A percentile compares a stretch with the other conserved stretches of the same genome.
phyloP scores from a whole-genome alignment of 2,329 filamentous ascomycete species.

The Dactylonectria macrodidyma region DNA sequence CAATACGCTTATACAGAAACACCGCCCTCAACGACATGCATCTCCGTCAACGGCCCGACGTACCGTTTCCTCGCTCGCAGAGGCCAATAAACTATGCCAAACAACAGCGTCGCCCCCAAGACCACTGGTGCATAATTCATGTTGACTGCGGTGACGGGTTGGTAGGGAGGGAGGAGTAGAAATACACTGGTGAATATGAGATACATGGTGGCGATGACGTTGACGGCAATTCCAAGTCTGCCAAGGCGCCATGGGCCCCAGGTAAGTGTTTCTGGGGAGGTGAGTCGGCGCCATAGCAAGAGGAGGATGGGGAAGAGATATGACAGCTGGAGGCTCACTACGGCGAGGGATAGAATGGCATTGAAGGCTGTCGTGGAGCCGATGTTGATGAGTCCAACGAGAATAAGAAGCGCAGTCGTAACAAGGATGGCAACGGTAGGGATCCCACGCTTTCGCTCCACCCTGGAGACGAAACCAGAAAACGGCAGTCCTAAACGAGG shows the following conservation, averaged over 20 bases:
- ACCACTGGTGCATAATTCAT: slow-evolving; percentile 63
- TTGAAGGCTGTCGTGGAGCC: slow-evolving; percentile 23
- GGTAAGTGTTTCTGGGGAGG: slow-evolving; percentile 22
- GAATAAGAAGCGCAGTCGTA: slow-evolving; percentile 43
- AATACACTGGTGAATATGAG: slow-evolving; percentile 58
- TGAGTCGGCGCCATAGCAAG: background rate
- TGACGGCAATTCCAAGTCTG: slow-evolving; percentile 51
- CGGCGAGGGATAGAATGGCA: slow-evolving; percentile 26
- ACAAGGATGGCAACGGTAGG: slow-evolving; percentile 40
- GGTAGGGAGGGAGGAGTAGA: slow-evolving; percentile 57
- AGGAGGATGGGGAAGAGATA: slow-evolving; percentile 16
- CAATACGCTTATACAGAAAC: no score
- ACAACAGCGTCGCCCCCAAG: slow-evolving; percentile 53
- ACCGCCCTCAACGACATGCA: no score
- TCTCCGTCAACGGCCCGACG: no score
- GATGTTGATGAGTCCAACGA: slow-evolving; percentile 18
- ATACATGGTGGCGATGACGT: slow-evolving; percentile 57
- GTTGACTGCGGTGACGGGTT: slow-evolving; percentile 55
- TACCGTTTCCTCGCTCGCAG: no score
- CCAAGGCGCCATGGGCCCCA: slow-evolving; percentile 43
- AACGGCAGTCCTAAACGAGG: slow-evolving; percentile 32
- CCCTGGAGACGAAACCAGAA: slow-evolving; percentile 20
- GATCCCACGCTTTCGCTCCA: slow-evolving; percentile 32
- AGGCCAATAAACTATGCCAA: slow-evolving; percentile 50
- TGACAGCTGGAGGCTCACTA: slow-evolving; percentile 18